Base-by-base conservation (phyloP, 2,329 filamentous ascomycete genomes). In the Thelonectria olida region DNA sequence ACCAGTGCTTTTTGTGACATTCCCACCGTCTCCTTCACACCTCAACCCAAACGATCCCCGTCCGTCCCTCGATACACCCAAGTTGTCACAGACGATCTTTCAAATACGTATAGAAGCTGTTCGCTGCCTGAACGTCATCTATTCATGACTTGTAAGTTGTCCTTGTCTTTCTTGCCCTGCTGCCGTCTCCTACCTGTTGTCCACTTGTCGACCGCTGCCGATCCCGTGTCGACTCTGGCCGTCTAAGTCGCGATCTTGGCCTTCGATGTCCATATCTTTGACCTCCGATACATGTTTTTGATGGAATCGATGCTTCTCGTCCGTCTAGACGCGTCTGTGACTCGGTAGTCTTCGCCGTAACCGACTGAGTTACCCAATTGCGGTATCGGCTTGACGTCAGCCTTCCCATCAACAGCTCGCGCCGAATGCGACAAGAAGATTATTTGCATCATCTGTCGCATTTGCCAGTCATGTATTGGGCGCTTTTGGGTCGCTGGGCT, bases 141-240 rank as follows among this genome's bases (percentile, higher is more conserved):
- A 75, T 82, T 80, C 75, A 83, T 84, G 80, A 82, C 77, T 81
- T 79, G 82, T 84, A 78, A 81, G 82, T 84, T 62, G 60, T 67
- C 65, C 65, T 68, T 48, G 61, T 53, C 62, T 68, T 44, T 72
- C 66, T 70, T 68, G 68, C 66, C 68, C 52, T 67, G 65, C 72
- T 65, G 63, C 67, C 69, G 61, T 69, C 67, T 65, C 72, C 69
- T 65, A 68, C 70, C 69, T 72, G 70, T 72, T 68, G 72, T 68
- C 72, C 70, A 72, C 71, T 67, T 67, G 74, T 75, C 75, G 72
- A 74, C 74, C 73, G 71, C 73, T 68, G 73, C 73, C 76, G 65
- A 76, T 78, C 76, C 69, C 73, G 68, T 71, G 67, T 76, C 70
- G 66, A 69, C 72, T 72, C 63, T 64, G 64, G 66, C 66, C 54